Percentiles rank a stretch among this genome's conserved stretches.
Evolutionary conservation across 108 stramenopile genomes (phyloP).

Genomic region (Schizochytrium sp.): DNA sequence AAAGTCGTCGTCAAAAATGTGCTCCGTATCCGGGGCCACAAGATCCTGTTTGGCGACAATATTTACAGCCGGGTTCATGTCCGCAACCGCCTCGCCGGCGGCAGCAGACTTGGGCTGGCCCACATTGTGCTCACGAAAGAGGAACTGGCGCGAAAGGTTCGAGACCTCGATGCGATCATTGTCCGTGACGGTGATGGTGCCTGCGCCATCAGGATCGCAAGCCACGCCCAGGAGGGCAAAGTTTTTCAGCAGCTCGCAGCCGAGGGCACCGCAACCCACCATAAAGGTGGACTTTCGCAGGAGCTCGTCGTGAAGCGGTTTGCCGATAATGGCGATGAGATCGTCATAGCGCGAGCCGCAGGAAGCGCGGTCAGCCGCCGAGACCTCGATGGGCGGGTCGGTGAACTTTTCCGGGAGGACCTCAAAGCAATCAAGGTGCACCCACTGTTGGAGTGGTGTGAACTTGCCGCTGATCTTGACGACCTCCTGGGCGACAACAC

Average conservation of each 20-base stretch:
- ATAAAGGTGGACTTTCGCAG: constrained; percentile 62
- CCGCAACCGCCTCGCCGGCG: constrained; percentile 58
- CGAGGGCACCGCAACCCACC: constrained; percentile 74
- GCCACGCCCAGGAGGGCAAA: constrained; percentile 68
- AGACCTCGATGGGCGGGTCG: background rate
- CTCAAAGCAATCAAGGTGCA: constrained; percentile 47
- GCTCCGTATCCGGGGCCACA: constrained; percentile 63
- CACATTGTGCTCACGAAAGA: constrained; percentile 73
- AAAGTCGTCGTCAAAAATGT: constrained; percentile 66
- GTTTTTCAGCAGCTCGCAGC: constrained; percentile 78
- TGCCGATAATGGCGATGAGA: constrained; percentile 62
- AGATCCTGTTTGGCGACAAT: constrained; percentile 60
- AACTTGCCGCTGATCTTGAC: constrained; percentile 74
- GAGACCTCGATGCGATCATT: constrained; percentile 74
- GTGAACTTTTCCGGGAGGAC: constrained; percentile 34
- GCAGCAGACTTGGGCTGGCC: constrained; percentile 66
- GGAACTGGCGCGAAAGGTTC: constrained; percentile 72
- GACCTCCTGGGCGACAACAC: constrained; percentile 75
- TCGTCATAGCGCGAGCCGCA: constrained; percentile 61
- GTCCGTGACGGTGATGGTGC: constrained; percentile 64
- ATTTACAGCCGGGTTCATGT: constrained; percentile 64
- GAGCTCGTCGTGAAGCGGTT: constrained; percentile 52
- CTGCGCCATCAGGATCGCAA: constrained; percentile 55
- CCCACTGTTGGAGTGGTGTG: constrained; percentile 65
- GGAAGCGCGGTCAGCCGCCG: constrained; percentile 33